Evolutionary conservation across 441 rosid genomes (phyloP), one percentile per base, ranked within the genome.

Genomic region (Metrosideros polymorpha): DNA sequence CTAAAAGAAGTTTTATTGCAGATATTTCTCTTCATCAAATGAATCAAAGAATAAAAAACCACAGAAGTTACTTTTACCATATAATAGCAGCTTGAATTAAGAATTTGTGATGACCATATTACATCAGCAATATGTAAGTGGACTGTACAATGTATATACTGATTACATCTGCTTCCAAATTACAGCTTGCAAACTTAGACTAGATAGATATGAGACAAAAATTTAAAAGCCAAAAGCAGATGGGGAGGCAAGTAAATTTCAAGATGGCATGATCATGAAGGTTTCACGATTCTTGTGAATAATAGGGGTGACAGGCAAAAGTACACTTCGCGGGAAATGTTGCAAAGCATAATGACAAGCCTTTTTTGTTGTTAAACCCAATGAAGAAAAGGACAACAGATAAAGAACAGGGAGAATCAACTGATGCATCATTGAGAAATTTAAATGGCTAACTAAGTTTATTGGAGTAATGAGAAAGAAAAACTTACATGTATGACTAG

Each of bases 401-500:
- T 12, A 12, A 6, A 39, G 45, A 71, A 71, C 47, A 24, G 7
- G 84, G 66, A 29, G 45, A 85, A 50, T 35, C 15, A 35, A 75
- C 55, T 25, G 17, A 54, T 66, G 18, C 32, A 53, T 77, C 24
- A 42, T 12, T 9, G 17, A 49, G 24, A 82, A 47, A 39, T 29
- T 12, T 35, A 42, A 0, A 30, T 14, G 51, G 63, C 77, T 18
- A 32, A 51, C 17, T 14, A 63, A 61, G 45, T 49, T 29, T 30
- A 30, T 12, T 14, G 61, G 35, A 63, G 45, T 25, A 25, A 7
- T 51, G 83, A 84, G 59, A 66, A 77, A 76, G 63, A 84, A 82
- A 51, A 45, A 89, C 99, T 91, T 94, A 97, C 99, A 94, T 97
- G 99, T 87, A 97, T 95, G 75, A 97, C 99, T 61, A 97, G 94